Percentiles rank a stretch among this genome's conserved stretches.
These are phyloP conservation scores for Nakaseomyces bracarensis DNA, from an alignment of 1,139 yeast genomes.

Conservation along the genomic window DNA sequence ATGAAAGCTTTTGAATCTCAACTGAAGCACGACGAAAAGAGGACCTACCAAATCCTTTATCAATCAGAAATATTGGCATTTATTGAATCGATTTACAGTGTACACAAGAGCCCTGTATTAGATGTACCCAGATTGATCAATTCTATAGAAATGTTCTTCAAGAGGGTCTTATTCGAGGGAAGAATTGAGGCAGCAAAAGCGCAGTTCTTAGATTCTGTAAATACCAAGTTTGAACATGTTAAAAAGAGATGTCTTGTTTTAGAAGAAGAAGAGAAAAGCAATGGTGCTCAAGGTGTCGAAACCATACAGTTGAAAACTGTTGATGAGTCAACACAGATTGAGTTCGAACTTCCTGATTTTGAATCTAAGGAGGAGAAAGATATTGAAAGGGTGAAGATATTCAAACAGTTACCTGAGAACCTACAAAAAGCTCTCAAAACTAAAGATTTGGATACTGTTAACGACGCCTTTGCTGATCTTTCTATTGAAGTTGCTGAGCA, in stretches of 20 bases:
- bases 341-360: conserved; percentile 61
- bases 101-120: conserved; percentile 31
- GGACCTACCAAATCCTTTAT: conserved; percentile 58
- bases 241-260: conserved; percentile 64
- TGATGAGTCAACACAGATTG: conserved; percentile 72
- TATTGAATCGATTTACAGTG: conserved; percentile 53
- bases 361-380: conserved; percentile 42
- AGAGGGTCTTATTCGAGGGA: conserved; percentile 46
- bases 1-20: conserved; percentile 90
- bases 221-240: conserved; percentile 75
- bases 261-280: conserved; percentile 34
- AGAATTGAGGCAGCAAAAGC: conserved; percentile 46
- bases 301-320: conserved; percentile 84
- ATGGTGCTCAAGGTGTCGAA: conserved; percentile 46
- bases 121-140: conserved; percentile 36
- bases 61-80: conserved; percentile 80
- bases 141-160: conserved; percentile 63
- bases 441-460: conserved; percentile 66
- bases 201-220: conserved; percentile 47
- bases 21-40: conserved; percentile 46
- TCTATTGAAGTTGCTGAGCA: conserved; percentile 73
- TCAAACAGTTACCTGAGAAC: conserved; percentile 48
- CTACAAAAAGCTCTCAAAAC: conserved; percentile 75
- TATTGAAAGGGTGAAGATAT: conserved; percentile 44
- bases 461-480: conserved; percentile 72